phyloP scores from a whole-genome alignment of 768 basidiomycete species.

The Mycena rebaudengoi region DNA sequence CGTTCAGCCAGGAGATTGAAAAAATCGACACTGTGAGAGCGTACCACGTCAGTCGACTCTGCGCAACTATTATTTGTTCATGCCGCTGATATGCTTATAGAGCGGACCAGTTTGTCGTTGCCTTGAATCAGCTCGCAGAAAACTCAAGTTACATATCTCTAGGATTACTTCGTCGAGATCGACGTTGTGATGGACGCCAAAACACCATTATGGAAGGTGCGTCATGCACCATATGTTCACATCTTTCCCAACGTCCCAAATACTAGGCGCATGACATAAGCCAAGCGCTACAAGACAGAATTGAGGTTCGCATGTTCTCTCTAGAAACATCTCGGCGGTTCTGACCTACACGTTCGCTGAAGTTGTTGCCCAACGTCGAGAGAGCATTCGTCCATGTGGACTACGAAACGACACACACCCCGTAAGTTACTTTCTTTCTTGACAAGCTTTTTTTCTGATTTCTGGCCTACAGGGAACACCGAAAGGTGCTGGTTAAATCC shows the following conservation, averaged over 20 bases:
- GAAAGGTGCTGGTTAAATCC: too few species aligned
- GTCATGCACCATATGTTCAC: too few species aligned
- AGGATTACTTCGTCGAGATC: slow-evolving; percentile 94
- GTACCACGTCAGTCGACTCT: slow-evolving; percentile 72
- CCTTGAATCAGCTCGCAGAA: not conserved
- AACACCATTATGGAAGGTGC: slow-evolving; percentile 89
- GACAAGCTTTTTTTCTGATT: not conserved
- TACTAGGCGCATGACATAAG: slow-evolving; percentile 89
- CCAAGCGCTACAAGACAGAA: slow-evolving; percentile 86
- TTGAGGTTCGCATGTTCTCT: too few species aligned
- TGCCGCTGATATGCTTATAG: slow-evolving; percentile 40
- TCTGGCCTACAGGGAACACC: slow-evolving; percentile 59
- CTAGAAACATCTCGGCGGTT: too few species aligned
- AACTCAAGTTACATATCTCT: slow-evolving; percentile 2
- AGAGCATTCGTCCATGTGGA: slow-evolving; percentile 96
- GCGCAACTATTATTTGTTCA: slow-evolving; percentile 2
- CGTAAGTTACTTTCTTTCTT: slow-evolving; percentile 43
- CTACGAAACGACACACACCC: slow-evolving; percentile 87
- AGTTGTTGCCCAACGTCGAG: slow-evolving; percentile 88
- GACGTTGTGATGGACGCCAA: slow-evolving; percentile 93
- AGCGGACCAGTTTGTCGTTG: slow-evolving; percentile 71
- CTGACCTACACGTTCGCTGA: too few species aligned
- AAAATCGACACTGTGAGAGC: slow-evolving; percentile 93
- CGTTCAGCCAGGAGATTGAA: slow-evolving; percentile 87
- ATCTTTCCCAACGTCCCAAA: too few species aligned